Evolutionary conservation across 1,284 basidiomycete genomes (phyloP), one percentile per base, ranked within the genome.

Genomic region (Malassezia yamatoensis): DNA sequence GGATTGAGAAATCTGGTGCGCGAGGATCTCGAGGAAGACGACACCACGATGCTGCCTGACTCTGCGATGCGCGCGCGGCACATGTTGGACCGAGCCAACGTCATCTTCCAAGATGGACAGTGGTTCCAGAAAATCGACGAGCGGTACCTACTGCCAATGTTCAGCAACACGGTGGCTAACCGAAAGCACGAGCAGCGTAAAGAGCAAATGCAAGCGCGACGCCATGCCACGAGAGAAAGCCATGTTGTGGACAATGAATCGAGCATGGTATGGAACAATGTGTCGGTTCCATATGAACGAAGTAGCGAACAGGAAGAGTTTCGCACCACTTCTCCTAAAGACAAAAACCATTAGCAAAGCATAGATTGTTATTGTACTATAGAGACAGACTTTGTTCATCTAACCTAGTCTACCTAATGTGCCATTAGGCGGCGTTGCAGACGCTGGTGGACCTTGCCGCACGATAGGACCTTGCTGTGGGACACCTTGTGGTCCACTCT

Each of bases 61-160:
- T 45, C 33, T 24, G 20, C 34, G 8, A 36, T 46, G 21, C 46
- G 53, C 4, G 53, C 61, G 1, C 60, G 61, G 33, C 64, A 66
- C 52, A 49, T 69, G 10, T 57, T 74, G 7, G 67, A 72, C 49
- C 63, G 61, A 11, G 72, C 70, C 3, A 69, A 69, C 6, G 48
- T 74, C 9, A 72, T 74, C 44, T 64, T 74, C 76, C 73, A 78
- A 16, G 80, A 82, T 59, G 81, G 81, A 6, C 88, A 90, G 75
- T 96, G 93, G 91, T 98, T 98, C 83, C 90, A 90, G 64, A 81
- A 85, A 33, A 78, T 98, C 43, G 93, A 98, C 76, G 90, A 98
- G 76, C 82, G 90, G 58, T 98, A 96, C 75, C 79, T 98, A 15
- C 77, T 96, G 3, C 94, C 93, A 13, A 78, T 96, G 39, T 98